A percentile compares a stretch with the other conserved stretches of the same genome.
Conservation (phyloP, 441 rosid species). For the Populus hybrid region DNA sequence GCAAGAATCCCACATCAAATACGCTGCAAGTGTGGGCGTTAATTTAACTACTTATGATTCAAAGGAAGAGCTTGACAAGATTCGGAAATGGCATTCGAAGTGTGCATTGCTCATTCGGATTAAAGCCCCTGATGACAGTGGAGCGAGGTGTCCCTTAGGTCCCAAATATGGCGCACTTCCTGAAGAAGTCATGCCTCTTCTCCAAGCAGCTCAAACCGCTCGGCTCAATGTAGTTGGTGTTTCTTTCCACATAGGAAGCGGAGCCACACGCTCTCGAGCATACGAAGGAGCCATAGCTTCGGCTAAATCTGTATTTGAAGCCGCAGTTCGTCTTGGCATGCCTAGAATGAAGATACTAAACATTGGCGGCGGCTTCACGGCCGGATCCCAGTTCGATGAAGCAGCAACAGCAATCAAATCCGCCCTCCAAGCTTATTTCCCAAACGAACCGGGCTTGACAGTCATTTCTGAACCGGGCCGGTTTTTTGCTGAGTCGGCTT, state of each 20-base stretch:
- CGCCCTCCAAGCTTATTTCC: slow-evolving; percentile 24
- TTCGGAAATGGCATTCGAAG: slow-evolving; percentile 32
- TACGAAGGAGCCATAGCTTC: slow-evolving; percentile 26
- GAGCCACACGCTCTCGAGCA: slow-evolving; percentile 14
- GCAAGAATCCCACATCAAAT: slow-evolving; percentile 30
- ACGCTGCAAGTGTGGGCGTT: slow-evolving; percentile 34
- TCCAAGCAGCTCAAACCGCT: slow-evolving; percentile 27
- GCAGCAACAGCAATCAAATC: slow-evolving; percentile 20
- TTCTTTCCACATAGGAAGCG: slow-evolving; percentile 37
- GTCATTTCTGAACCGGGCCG: slow-evolving; percentile 39
- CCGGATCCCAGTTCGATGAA: slow-evolving; percentile 26
- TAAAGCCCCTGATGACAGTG: slow-evolving; percentile 30
- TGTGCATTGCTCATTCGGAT: slow-evolving; percentile 32
- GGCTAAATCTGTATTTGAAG: slow-evolving; percentile 28
- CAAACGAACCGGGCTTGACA: slow-evolving; percentile 5
- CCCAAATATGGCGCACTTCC: slow-evolving; percentile 33
- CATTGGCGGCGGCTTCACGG: slow-evolving; percentile 41
- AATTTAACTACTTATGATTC: slow-evolving; percentile 40
- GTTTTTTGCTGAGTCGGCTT: slow-evolving; percentile 29
- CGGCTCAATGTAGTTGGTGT: slow-evolving; percentile 29
- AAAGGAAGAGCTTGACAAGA: slow-evolving; percentile 26
- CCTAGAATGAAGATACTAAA: slow-evolving; percentile 25
- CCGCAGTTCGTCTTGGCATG: slow-evolving; percentile 23
- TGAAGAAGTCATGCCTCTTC: slow-evolving; percentile 31
- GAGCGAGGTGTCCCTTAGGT: slow-evolving; percentile 30